Percentiles rank a stretch among this genome's conserved stretches.
phyloP scores from a whole-genome alignment of 78 protist genomes.

The Dictyostelium intermedium region DNA sequence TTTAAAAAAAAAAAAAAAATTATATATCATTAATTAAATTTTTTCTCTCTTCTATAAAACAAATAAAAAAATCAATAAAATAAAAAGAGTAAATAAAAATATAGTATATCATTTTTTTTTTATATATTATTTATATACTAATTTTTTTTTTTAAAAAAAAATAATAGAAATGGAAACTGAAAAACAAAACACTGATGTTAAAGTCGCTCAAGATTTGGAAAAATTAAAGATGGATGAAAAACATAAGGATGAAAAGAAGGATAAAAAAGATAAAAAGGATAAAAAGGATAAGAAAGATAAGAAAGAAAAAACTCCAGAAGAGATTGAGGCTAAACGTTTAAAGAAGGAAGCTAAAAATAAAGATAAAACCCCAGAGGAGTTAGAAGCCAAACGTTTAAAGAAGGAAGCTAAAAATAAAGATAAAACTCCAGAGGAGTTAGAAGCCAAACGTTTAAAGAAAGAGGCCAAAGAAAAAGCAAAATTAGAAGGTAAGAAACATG shows the following conservation, averaged over 20 bases:
- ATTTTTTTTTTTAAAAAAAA: no score
- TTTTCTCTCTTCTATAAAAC: no score
- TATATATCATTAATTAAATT: no score
- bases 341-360: not conserved
- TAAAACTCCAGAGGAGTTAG: not conserved
- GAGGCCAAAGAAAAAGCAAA: not conserved
- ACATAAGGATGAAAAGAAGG: not conserved
- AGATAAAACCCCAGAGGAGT: not conserved
- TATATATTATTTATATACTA: no score
- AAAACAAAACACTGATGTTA: not conserved
- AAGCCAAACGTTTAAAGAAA: not conserved
- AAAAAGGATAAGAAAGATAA: not conserved
- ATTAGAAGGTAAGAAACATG: not conserved
- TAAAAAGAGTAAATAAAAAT: no score
- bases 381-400: not conserved
- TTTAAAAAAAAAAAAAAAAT: no score
- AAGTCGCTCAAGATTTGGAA: not conserved
- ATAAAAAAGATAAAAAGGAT: not conserved
- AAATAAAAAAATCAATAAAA: no score
- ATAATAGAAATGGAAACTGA: not conserved
- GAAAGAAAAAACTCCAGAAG: not conserved
- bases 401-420: not conserved
- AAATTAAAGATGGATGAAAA: not conserved
- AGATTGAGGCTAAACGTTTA: not conserved
- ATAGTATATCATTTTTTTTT: no score